A percentile compares a stretch with the other conserved stretches of the same genome.
Evolutionary conservation across 225 moss, liverwort and hornwort genomes (phyloP).

Genomic region (Marchantia paleacea): DNA sequence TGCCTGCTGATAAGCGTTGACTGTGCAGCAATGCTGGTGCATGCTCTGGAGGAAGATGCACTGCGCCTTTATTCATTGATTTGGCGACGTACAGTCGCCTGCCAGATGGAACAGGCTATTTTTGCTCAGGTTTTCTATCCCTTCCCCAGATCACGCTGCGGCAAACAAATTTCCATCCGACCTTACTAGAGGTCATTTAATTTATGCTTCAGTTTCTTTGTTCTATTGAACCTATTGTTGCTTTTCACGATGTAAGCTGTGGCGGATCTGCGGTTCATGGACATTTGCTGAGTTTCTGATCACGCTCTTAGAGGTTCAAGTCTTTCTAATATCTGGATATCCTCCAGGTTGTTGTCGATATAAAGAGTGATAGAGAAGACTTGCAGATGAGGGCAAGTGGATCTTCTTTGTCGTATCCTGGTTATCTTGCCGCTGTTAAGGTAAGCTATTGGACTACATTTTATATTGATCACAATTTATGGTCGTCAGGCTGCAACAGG

Average conservation of each 20-base stretch:
- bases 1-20: constrained; percentile 14
- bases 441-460: constrained; percentile 24
- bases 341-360: constrained; percentile 67
- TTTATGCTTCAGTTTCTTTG: neutral
- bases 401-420: constrained; percentile 68
- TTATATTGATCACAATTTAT: no score
- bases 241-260: neutral
- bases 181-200: neutral
- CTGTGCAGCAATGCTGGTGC: constrained; percentile 67
- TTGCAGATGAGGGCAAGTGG: constrained; percentile 68
- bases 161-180: neutral
- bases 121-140: constrained; percentile 62
- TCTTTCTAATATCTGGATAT: neutral
- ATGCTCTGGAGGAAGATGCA: constrained; percentile 79
- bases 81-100: constrained; percentile 83
- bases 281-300: neutral
- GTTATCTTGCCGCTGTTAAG: constrained; percentile 69
- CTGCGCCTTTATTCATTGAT: constrained; percentile 81
- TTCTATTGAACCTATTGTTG: neutral
- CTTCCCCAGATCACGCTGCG: neutral
- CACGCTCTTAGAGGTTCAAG: neutral
- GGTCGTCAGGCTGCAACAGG: no score
- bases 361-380: constrained; percentile 56
- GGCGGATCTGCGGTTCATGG: neutral
- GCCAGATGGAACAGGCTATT: constrained; percentile 74